Percentiles rank a stretch among this genome's conserved stretches.
These are phyloP conservation scores for Coemansia sp. DNA, from an alignment of 192 early-diverging fungal genomes.

Conservation along the genomic window DNA sequence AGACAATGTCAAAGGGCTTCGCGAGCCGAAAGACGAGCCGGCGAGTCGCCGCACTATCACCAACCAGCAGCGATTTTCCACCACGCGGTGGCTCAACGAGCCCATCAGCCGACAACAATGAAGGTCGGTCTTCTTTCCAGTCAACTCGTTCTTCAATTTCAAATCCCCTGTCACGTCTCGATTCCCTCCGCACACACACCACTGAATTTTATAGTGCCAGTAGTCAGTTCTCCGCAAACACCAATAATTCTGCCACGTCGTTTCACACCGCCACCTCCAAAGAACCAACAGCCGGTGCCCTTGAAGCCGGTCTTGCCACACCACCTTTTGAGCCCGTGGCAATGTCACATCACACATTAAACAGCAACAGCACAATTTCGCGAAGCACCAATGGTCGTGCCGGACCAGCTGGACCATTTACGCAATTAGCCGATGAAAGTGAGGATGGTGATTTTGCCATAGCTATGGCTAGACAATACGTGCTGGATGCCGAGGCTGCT, in stretches of 20 bases:
- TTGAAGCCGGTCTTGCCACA: neutral
- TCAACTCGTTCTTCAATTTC: conserved; percentile 9
- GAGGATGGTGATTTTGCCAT: conserved; percentile 28
- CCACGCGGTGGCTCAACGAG: neutral
- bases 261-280: conserved; percentile 37
- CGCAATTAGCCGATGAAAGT: neutral
- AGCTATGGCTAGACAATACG: conserved; percentile 46
- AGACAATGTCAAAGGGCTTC: neutral
- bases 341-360: conserved; percentile 11
- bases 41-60: conserved; percentile 3
- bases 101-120: neutral
- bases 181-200: conserved; percentile 23
- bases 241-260: conserved; percentile 11
- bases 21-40: conserved; percentile 8
- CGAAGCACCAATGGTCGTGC: neutral
- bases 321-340: neutral
- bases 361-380: conserved; percentile 6
- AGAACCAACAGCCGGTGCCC: neutral
- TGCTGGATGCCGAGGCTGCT: conserved; percentile 46
- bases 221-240: conserved; percentile 15
- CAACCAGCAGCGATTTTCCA: neutral
- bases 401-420: neutral
- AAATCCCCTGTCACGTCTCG: conserved; percentile 27
- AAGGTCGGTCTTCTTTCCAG: conserved; percentile 18
- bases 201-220: conserved; percentile 44